Evolutionary conservation across 2,329 filamentous ascomycete species (phyloP), one percentile per base, ranked within the genome.

Genomic region (Dothideomycetes sp.): DNA sequence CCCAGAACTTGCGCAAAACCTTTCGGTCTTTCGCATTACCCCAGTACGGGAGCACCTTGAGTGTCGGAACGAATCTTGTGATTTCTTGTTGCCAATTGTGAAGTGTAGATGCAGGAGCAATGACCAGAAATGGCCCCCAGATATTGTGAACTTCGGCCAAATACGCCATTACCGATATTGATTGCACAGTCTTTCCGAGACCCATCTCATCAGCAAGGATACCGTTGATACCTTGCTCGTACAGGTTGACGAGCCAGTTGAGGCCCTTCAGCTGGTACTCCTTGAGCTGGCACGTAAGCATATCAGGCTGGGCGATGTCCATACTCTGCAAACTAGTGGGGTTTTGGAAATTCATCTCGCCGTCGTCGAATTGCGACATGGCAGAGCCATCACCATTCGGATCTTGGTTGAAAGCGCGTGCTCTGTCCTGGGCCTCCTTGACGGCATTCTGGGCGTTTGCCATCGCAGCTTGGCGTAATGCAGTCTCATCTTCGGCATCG

Each of bases 51-150:
- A 98, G 69, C 19, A 94, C 87, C 64, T 96, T 96, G 60, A 98
- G 79, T 42, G 85, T 78, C 1, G 91, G 91, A 2, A 98, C 88
- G 59, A 98, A 98, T 59, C 78, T 88, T 45, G 84, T 76, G 48
- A 98, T 94, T 68, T 98, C 91, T 60, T 98, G 91, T 61, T 98
- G 88, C 91, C 91, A 98, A 58, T 98, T 98, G 77, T 98, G 89
- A 43, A 98, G 69, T 1, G 91, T 98, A 1, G 88, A 95, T 1
- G 91, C 87, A 0, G 91, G 91, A 0, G 91, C 91, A 46, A 98
- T 93, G 49, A 98, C 91, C 36, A 98, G 65, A 68, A 95, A 96
- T 0, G 91, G 91, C 5, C 91, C 91, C 91, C 89, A 96, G 51
- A 96, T 94, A 56, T 94, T 88, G 69, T 98, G 87, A 53, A 88